A percentile compares a stretch with the other conserved stretches of the same genome.
Conservation (phyloP, 495 filamentous ascomycete genomes). For the Aspergillus baeticus region DNA sequence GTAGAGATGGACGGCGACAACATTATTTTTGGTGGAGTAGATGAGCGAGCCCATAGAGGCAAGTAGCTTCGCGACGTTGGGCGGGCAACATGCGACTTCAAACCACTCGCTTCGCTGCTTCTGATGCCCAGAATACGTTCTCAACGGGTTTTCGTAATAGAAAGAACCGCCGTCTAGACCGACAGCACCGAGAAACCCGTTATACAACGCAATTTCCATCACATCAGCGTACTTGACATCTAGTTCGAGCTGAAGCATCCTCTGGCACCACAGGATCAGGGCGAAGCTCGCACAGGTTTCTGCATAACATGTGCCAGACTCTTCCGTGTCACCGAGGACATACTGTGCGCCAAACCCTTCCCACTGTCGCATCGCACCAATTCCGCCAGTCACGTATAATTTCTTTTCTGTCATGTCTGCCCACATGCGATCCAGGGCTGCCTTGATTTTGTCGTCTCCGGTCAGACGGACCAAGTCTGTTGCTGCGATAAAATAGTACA, state of each 20-base stretch:
- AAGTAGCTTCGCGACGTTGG: slow-evolving; percentile 8
- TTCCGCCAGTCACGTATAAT: slow-evolving; percentile 60
- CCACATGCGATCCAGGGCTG: slow-evolving; percentile 49
- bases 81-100: slow-evolving; percentile 14
- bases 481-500: slow-evolving; percentile 51
- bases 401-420: slow-evolving; percentile 57
- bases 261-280: slow-evolving; percentile 59
- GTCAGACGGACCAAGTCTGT: slow-evolving; percentile 31
- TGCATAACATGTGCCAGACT: slow-evolving; percentile 57
- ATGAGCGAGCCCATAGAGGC: slow-evolving; percentile 8
- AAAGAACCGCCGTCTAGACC: slow-evolving; percentile 25
- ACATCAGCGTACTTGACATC: slow-evolving; percentile 53
- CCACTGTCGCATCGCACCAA: slow-evolving; percentile 59
- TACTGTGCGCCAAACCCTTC: slow-evolving; percentile 62
- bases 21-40: slow-evolving; percentile 4
- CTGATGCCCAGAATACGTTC: slow-evolving; percentile 1
- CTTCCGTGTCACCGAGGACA: slow-evolving; percentile 55
- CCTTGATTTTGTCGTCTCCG: slow-evolving; percentile 21
- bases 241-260: slow-evolving; percentile 51
- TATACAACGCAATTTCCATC: slow-evolving; percentile 61
- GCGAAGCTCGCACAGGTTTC: slow-evolving; percentile 62
- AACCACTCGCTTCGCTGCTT: slow-evolving; percentile 10
- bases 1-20: slow-evolving; percentile 9
- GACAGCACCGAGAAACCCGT: slow-evolving; percentile 56
- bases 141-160: slow-evolving; percentile 8